These are phyloP conservation scores for Cladosporium sphaerospermum DNA, from an alignment of 2,329 filamentous ascomycete genomes.

Conservation along the genomic window DNA sequence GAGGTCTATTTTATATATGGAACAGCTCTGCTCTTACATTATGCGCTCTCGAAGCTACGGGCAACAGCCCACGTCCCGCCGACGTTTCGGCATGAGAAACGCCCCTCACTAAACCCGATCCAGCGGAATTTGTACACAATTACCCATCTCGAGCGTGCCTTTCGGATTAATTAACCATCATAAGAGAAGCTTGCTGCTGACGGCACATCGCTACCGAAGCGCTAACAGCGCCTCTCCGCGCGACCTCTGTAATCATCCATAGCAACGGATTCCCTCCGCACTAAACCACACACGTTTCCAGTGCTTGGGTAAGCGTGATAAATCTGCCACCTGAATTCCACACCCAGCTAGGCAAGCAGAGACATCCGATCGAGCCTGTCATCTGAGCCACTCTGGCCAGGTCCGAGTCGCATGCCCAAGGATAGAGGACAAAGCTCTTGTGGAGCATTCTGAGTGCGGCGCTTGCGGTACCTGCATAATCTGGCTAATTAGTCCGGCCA, in stretches of 20 bases:
- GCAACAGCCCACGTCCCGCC: too few species aligned
- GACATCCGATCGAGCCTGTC: too few species aligned
- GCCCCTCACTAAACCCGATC: not conserved
- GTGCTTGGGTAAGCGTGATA: conserved; percentile 9
- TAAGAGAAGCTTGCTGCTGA: not conserved
- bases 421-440: not conserved
- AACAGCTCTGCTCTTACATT: too few species aligned
- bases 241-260: conserved; percentile 1
- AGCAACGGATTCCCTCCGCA: conserved; percentile 3
- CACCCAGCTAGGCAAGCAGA: too few species aligned
- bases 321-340: not conserved
- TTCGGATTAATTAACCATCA: not conserved
- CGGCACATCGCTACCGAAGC: not conserved
- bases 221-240: not conserved
- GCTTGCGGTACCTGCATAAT: conserved; percentile 1
- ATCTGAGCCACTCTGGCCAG: too few species aligned
- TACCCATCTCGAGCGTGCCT: not conserved
- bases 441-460: not conserved
- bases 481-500: not conserved
- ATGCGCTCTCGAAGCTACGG: too few species aligned
- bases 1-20: not conserved
- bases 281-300: not conserved
- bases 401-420: not conserved
- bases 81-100: not conserved
- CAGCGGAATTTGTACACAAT: not conserved